These are phyloP conservation scores for Oryza nivara DNA, from an alignment of 176 grass and related monocot genomes.

Conservation along the genomic window DNA sequence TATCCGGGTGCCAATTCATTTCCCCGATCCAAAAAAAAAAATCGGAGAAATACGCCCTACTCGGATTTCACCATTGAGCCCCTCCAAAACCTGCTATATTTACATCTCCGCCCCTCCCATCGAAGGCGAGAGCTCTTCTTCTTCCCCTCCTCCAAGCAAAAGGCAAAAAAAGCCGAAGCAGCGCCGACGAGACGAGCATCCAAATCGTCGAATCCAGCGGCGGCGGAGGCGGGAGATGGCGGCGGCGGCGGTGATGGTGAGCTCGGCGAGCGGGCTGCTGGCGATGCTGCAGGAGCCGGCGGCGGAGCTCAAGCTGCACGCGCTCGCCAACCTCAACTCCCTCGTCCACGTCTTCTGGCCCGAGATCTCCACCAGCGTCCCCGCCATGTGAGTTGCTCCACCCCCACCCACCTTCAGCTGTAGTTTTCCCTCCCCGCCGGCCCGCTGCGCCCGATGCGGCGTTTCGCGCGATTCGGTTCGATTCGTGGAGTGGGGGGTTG, in stretches of 20 bases:
- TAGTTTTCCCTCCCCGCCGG: not conserved
- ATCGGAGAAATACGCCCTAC: too few species aligned
- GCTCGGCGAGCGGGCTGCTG: constrained; percentile 75
- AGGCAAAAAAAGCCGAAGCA: not conserved
- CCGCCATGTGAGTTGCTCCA: constrained; percentile 59
- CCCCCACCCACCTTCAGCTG: too few species aligned
- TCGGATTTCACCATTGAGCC: not conserved
- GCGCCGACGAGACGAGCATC: not conserved
- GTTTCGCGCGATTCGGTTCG: constrained; percentile 2
- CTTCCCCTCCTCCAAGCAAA: constrained; percentile 43
- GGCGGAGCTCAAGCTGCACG: constrained; percentile 76
- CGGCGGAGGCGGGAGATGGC: not conserved
- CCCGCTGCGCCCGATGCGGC: not conserved
- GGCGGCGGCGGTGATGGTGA: constrained; percentile 57
- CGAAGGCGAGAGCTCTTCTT: not conserved
- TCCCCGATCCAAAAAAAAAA: too few species aligned
- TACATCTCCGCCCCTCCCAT: not conserved
- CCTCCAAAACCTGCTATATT: not conserved
- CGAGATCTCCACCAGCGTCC: constrained; percentile 85
- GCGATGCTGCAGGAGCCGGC: constrained; percentile 81
- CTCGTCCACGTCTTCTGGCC: constrained; percentile 84
- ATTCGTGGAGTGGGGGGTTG: not conserved
- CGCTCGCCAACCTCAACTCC: constrained; percentile 72
- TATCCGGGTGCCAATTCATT: too few species aligned
- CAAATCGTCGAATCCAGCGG: too few species aligned